Percentiles rank a stretch among this genome's conserved stretches.
These are phyloP conservation scores for Cercospora sp. DNA, from an alignment of 2,329 filamentous ascomycete genomes.

Conservation along the genomic window DNA sequence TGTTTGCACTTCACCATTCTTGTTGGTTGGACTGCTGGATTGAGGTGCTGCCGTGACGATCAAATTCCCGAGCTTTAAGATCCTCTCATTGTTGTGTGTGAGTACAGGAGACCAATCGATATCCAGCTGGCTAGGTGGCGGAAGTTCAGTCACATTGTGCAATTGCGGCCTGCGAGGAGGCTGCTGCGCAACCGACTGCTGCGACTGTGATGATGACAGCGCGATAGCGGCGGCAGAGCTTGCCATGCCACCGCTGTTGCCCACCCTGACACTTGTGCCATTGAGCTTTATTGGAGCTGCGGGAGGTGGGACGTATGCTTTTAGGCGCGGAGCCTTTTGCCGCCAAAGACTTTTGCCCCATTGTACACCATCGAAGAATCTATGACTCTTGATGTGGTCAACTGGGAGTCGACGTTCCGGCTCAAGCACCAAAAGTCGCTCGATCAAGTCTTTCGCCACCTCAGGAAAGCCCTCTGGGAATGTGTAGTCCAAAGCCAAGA, in stretches of 20 bases:
- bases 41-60: constrained; percentile 79
- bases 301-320: constrained; percentile 73
- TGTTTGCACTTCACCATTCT: constrained; percentile 65
- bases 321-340: constrained; percentile 81
- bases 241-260: constrained; percentile 27
- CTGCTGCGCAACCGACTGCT: constrained; percentile 1
- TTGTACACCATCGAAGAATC: constrained; percentile 84
- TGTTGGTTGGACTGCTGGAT: constrained; percentile 71
- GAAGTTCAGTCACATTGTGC: constrained; percentile 88
- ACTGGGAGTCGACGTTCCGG: constrained; percentile 81
- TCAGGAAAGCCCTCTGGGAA: constrained; percentile 87
- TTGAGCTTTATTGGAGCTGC: constrained; percentile 36
- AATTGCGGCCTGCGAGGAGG: constrained; percentile 59
- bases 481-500: constrained; percentile 89
- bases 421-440: constrained; percentile 86
- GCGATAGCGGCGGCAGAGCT: constrained; percentile 26
- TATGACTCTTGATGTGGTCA: constrained; percentile 94
- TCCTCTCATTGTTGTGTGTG: constrained; percentile 86
- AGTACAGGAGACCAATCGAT: constrained; percentile 98
- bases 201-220: constrained; percentile 15
- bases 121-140: constrained; percentile 93
- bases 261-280: constrained; percentile 31
- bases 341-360: constrained; percentile 89
- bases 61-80: constrained; percentile 89
- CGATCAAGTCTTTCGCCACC: constrained; percentile 83